Percentiles rank a stretch among this genome's conserved stretches.
Conservation (phyloP, 768 basidiomycete species). For the Crepidotus variabilis region DNA sequence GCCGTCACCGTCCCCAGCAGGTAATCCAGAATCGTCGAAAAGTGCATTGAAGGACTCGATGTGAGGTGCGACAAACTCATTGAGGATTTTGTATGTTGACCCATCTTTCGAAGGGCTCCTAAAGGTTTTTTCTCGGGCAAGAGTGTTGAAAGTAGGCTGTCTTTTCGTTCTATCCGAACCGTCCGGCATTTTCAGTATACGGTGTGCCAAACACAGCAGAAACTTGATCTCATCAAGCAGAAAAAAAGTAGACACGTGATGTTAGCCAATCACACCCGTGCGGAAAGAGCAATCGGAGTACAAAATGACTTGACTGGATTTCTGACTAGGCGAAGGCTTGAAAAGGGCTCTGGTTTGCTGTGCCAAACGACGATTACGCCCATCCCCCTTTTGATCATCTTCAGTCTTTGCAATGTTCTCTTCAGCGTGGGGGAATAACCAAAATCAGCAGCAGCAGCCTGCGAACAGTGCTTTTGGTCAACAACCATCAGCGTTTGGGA, state of each 20-base stretch:
- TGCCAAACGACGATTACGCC: conserved; percentile 17
- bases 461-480: conserved; percentile 64
- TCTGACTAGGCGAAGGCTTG: conserved; percentile 10
- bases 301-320: conserved; percentile 25
- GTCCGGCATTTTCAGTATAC: conserved; percentile 45
- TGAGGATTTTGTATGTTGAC: conserved; percentile 74
- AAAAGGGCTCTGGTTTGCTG: conserved; percentile 9
- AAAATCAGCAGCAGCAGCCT: conserved; percentile 56
- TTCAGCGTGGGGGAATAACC: conserved; percentile 62
- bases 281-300: conserved; percentile 27
- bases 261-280: conserved; percentile 16
- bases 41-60: conserved; percentile 96
- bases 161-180: conserved; percentile 33
- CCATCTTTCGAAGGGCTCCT: conserved; percentile 66
- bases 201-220: neutral
- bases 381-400: conserved; percentile 10
- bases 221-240: conserved; percentile 6
- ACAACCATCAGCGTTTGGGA: conserved; percentile 54
- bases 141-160: conserved; percentile 72
- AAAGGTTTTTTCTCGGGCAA: conserved; percentile 76
- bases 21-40: conserved; percentile 88
- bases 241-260: conserved; percentile 34
- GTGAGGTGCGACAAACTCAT: conserved; percentile 92
- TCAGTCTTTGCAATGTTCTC: conserved; percentile 55
- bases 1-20: conserved; percentile 70